Conservation (phyloP, 768 basidiomycete species). For the Cytidiella melzeri region DNA sequence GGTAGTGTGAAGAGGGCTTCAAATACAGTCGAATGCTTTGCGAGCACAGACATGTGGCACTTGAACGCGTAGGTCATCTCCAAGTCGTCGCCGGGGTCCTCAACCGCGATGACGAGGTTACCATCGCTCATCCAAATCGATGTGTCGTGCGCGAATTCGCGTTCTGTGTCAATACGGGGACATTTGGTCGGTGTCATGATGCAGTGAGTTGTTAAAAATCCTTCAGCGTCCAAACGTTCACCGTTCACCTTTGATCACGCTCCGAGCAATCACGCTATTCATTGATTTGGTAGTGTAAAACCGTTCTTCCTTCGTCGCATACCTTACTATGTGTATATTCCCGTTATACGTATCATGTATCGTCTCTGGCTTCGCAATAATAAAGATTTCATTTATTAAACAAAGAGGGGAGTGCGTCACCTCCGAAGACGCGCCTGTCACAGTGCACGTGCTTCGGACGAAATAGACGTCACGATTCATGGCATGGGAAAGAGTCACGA, state of each 20-base stretch:
- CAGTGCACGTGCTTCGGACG: too few species aligned
- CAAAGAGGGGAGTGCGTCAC: too few species aligned
- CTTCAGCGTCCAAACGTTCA: too few species aligned
- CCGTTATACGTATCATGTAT: too few species aligned
- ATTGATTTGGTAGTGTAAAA: neutral
- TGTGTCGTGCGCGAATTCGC: neutral
- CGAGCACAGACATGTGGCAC: constrained; percentile 1
- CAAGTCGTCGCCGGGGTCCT: neutral
- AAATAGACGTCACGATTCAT: too few species aligned
- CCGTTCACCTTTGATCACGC: too few species aligned
- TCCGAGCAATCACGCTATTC: neutral
- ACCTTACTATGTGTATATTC: neutral
- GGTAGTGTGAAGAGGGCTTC: constrained; percentile 2
- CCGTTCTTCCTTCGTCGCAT: neutral
- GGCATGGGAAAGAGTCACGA: too few species aligned
- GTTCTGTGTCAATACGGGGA: neutral
- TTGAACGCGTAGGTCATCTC: neutral
- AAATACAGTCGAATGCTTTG: neutral
- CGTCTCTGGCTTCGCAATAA: too few species aligned
- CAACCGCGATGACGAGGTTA: neutral
- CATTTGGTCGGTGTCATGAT: neutral
- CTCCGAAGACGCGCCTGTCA: too few species aligned
- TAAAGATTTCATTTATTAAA: too few species aligned
- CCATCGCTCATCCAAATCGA: constrained; percentile 1
- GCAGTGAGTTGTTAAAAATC: neutral